phyloP scores from a whole-genome alignment of 1,284 basidiomycete species.

The Tilletiopsis washingtonensis region DNA sequence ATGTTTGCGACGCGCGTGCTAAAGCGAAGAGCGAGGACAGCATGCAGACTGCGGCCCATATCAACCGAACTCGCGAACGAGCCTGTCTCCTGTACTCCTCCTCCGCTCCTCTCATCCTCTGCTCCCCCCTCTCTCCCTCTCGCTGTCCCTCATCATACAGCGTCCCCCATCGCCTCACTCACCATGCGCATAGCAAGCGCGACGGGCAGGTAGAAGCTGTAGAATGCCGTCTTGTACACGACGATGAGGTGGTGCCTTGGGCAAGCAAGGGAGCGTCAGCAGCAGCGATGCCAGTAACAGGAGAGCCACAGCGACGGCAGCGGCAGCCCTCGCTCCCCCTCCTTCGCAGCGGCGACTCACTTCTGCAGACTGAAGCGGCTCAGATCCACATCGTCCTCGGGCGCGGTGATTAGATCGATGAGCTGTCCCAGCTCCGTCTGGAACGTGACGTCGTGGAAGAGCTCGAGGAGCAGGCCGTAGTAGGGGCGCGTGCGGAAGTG shows the following conservation, averaged over 20 bases:
- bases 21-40: not conserved
- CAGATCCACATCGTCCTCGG: conserved; percentile 80
- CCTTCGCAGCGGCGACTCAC: conserved; percentile 49
- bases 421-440: conserved; percentile 95
- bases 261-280: not conserved
- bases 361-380: conserved; percentile 72
- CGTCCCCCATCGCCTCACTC: no score
- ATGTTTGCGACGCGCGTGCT: no score
- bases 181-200: conserved; percentile 80
- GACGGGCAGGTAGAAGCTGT: conserved; percentile 97
- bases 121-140: no score
- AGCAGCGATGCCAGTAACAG: not conserved
- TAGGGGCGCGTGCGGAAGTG: conserved; percentile 75
- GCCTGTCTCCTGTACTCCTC: no score
- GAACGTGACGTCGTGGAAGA: conserved; percentile 85
- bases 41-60: conserved; percentile 18
- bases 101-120: no score
- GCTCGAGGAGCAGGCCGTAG: conserved; percentile 80
- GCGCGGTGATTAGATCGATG: conserved; percentile 88
- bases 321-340: not conserved
- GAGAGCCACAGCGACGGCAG: conserved; percentile 1
- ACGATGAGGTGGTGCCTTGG: conserved; percentile 83
- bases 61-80: no score
- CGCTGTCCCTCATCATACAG: no score
- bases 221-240: conserved; percentile 94